Evolutionary conservation across 352 stramenopile species (phyloP).

Genomic region (Phytopythium litorale): DNA sequence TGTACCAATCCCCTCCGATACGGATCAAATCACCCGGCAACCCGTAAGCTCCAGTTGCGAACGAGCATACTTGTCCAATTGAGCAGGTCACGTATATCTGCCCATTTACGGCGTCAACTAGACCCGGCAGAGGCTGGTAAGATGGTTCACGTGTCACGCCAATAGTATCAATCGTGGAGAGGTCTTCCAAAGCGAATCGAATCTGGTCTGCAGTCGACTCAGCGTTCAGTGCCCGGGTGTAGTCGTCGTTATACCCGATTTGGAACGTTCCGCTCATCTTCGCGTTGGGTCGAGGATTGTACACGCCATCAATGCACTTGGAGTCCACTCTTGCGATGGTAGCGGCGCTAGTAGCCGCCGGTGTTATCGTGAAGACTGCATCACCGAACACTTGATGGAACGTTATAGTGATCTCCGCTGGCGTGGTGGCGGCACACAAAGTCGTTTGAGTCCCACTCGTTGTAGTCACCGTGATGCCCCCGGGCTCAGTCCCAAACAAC

Average conservation of each 20-base stretch:
- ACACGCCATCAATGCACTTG: constrained; percentile 53
- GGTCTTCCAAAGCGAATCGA: constrained; percentile 60
- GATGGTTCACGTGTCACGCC: constrained; percentile 44
- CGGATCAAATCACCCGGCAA: constrained; percentile 53
- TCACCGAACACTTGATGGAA: constrained; percentile 67
- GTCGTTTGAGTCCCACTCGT: constrained; percentile 22
- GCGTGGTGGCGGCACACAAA: constrained; percentile 32
- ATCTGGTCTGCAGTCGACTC: constrained; percentile 63
- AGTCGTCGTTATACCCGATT: constrained; percentile 56
- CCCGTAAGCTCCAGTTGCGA: constrained; percentile 45
- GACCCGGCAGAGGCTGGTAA: constrained; percentile 35
- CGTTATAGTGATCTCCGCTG: constrained; percentile 38
- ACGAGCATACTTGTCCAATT: constrained; percentile 40
- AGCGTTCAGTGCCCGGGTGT: constrained; percentile 60
- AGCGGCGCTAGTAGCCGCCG: constrained; percentile 13
- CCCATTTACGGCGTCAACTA: constrained; percentile 52
- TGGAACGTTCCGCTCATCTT: constrained; percentile 83
- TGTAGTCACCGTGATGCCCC: constrained; percentile 48
- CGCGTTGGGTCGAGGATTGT: constrained; percentile 30
- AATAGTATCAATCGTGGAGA: constrained; percentile 51
- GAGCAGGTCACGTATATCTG: constrained; percentile 64
- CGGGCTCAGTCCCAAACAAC: constrained; percentile 46
- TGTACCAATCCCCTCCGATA: constrained; percentile 71
- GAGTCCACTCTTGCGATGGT: constrained; percentile 17
- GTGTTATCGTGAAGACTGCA: constrained; percentile 26